Base-by-base conservation (phyloP, 192 early-diverging fungal species). In the Obelidium mucronatum region DNA sequence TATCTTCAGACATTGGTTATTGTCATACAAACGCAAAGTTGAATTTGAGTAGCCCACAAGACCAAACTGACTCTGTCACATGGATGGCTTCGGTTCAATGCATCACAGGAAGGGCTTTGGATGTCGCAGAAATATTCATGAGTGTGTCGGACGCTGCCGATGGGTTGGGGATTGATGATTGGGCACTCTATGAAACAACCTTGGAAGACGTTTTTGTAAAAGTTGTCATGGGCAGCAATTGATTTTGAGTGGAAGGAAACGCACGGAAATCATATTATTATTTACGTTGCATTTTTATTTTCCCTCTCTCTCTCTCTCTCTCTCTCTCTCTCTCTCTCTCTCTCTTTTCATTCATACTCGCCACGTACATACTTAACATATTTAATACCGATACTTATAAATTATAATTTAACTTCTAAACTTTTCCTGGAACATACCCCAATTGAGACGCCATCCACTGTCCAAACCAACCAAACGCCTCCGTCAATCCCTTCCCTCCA, bases 161-260 rank as follows among this genome's bases (percentile, higher is more conserved):
- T 35, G 17, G 44, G 31, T 17, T 65, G 34, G 73, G 61, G 3
- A 66, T 81, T 52, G 58, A 34, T 48, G 92, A 93, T 73, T 94
- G 89, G 88, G 92, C 91, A 30, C 64, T 94, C 24, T 85, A 84
- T 39, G 86, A 93, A 78, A 91, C 90, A 3, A 89, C 87, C 11
- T 67, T 93, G 31, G 92, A 93, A 74, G 91, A 92, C 74, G 91
- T 93, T 26, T 93, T 93, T 78, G 81, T 93, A 69, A 82, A 58
- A 65, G 80, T 81, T 54, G 80, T 19, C 44, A 19, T 15, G 19
- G 19, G 44, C 44, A 48, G 44, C 44, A n/a, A n/a, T n/a, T n/a
- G n/a, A n/a, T n/a, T n/a, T n/a, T n/a, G n/a, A n/a, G n/a, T n/a
- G n/a, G n/a, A n/a, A n/a, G n/a, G n/a, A n/a, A n/a, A n/a, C n/a